Base-by-base conservation (phyloP, 2,329 filamentous ascomycete species). In the Talaromyces sp. region DNA sequence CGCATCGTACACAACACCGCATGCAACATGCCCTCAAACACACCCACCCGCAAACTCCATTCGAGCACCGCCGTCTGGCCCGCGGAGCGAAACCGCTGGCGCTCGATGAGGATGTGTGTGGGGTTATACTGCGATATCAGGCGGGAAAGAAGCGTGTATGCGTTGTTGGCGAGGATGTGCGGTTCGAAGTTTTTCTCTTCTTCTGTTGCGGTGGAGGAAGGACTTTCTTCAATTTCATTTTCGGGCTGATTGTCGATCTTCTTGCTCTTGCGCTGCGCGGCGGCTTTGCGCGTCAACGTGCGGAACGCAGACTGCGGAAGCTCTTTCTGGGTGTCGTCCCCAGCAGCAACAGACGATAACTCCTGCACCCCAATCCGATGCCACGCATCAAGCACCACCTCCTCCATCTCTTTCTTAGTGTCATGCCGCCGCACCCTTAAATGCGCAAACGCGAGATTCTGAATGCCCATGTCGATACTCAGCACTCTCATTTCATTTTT, bases 381-480 rank as follows among this genome's bases (percentile, higher is more conserved):
- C 80, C 80, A 82, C 1, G 77, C 75, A 19, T 70, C 73, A 4
- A 80, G 68, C 52, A 53, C 49, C 66, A 62, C 59, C 71, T 66
- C 59, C 71, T 66, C 44, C 73, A 30, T n/a, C 25, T 30, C 55
- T 10, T 19, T 13, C 10, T 5, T 3, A 25, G n/a, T 6, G 8
- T 30, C 6, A 30, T 36, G 62, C 39, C 28, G 3, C 27, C 30
- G 17, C 58, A 82, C 69, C 19, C 76, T 69, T 33, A 90, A 73
- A 63, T 91, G 81, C 65, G 89, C 90, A 71, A 86, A 91, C 1
- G 90, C 91, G 4, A 96, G 79, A 71, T 96, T 96, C 51, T 85
- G 86, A 66, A 96, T 89, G 4, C 91, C 91, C 85, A 95, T 89
- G 72, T 96, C 91, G 64, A 96, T 88, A 71, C 90, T 93, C 36